A percentile compares a stretch with the other conserved stretches of the same genome.
phyloP scores from a whole-genome alignment of 139 green algal genomes.

The Chlamydomonas sp. region DNA sequence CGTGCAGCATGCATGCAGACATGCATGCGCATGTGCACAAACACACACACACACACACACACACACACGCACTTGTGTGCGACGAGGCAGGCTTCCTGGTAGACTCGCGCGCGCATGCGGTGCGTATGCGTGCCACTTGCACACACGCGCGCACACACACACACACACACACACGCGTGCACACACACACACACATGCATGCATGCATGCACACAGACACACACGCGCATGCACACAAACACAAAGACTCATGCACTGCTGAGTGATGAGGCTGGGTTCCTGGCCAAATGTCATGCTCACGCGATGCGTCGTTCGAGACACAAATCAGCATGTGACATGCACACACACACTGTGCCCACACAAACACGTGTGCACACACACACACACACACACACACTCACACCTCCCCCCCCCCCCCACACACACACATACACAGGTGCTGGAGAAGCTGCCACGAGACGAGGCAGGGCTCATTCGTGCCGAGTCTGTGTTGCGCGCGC shows the following conservation, averaged over 20 bases:
- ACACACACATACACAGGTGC: slow-evolving; percentile 4
- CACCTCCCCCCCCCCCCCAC: background rate
- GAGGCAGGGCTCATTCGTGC: slow-evolving; percentile 40
- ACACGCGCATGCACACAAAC: slow-evolving; percentile 8
- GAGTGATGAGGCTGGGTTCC: slow-evolving; percentile 65
- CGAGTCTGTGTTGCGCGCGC: slow-evolving; percentile 45
- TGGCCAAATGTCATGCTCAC: slow-evolving; percentile 52
- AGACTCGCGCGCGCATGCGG: slow-evolving; percentile 49
- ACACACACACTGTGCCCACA: too few relatives aligned
- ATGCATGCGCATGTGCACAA: slow-evolving; percentile 10
- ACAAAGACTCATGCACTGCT: slow-evolving; percentile 49
- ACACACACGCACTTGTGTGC: slow-evolving; percentile 52
- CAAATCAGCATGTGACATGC: too few relatives aligned
- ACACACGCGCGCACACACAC: slow-evolving; percentile 24
- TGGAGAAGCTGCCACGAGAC: slow-evolving; percentile 15
- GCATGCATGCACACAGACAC: background rate
- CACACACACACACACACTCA: background rate
- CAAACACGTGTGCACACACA: too few relatives aligned
- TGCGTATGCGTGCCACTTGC: too few relatives aligned
- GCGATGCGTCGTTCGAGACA: too few relatives aligned
- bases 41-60: slow-evolving; percentile 25
- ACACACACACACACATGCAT: too few relatives aligned
- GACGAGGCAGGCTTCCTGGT: slow-evolving; percentile 71
- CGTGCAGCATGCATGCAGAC: background rate
- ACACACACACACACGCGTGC: background rate